Percentiles rank a stretch among this genome's conserved stretches.
Evolutionary conservation across 352 stramenopile species (phyloP).

Genomic region (Halophytophthora batemanensis): DNA sequence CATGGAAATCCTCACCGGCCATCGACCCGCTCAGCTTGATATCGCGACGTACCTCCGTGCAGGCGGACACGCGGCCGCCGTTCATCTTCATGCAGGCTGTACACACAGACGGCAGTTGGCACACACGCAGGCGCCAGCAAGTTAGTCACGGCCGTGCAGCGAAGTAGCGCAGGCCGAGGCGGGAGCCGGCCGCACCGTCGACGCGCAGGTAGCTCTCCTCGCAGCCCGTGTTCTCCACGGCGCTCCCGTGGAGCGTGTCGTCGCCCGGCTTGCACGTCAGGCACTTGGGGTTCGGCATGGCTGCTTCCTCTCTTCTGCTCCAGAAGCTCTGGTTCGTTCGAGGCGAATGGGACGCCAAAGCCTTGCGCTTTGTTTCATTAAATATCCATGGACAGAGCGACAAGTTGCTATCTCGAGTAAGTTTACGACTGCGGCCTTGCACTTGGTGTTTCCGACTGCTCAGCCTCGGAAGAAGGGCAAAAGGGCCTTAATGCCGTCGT

Average conservation of each 20-base stretch:
- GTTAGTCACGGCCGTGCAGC: constrained; percentile 1
- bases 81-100: constrained; percentile 81
- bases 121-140: constrained; percentile 4
- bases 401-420: too few species aligned
- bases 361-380: too few species aligned
- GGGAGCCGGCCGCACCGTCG: constrained; percentile 33
- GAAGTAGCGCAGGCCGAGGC: not conserved
- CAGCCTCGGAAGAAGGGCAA: too few species aligned
- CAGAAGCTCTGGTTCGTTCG: too few species aligned
- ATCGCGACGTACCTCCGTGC: constrained; percentile 48
- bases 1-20: too few species aligned
- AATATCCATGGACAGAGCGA: too few species aligned
- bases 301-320: too few species aligned
- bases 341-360: too few species aligned
- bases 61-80: constrained; percentile 71
- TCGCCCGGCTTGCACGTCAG: constrained; percentile 71
- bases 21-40: too few species aligned
- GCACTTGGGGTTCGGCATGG: constrained; percentile 64
- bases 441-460: too few species aligned
- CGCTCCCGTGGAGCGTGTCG: constrained; percentile 61
- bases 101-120: not conserved
- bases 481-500: too few species aligned
- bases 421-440: too few species aligned
- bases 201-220: constrained; percentile 61
- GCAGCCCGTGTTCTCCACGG: constrained; percentile 68